phyloP scores from a whole-genome alignment of 352 stramenopile species.

The Hyaloperonospora brassicae region DNA sequence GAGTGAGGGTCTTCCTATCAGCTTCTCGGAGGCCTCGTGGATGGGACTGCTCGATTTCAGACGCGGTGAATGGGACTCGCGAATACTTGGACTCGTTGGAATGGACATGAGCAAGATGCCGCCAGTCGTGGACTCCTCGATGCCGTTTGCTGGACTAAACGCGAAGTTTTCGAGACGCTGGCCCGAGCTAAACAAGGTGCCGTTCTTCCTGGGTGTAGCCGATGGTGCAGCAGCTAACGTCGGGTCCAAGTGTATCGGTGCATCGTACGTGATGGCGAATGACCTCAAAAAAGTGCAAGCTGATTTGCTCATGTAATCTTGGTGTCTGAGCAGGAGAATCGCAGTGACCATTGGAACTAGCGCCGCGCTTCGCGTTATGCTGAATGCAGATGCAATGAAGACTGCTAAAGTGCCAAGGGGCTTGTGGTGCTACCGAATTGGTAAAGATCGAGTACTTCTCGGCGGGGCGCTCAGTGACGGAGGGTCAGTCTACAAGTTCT shows the following conservation, averaged over 20 bases:
- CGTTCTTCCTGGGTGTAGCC: slow-evolving; percentile 87
- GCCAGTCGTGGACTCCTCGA: slow-evolving; percentile 52
- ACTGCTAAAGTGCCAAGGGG: slow-evolving; percentile 74
- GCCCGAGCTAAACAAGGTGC: slow-evolving; percentile 51
- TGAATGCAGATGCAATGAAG: slow-evolving; percentile 43
- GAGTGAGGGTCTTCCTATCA: slow-evolving; percentile 63
- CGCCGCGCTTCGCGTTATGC: slow-evolving; percentile 86
- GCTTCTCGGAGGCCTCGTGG: slow-evolving; percentile 92
- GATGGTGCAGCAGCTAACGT: slow-evolving; percentile 93
- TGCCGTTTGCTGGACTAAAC: slow-evolving; percentile 49
- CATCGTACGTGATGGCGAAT: slow-evolving; percentile 34
- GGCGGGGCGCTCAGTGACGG: slow-evolving; percentile 94
- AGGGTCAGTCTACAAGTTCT: slow-evolving; percentile 93
- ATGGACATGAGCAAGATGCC: slow-evolving; percentile 72
- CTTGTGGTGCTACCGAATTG: slow-evolving; percentile 92
- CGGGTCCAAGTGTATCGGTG: slow-evolving; percentile 87
- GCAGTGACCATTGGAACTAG: slow-evolving; percentile 92
- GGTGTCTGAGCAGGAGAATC: slow-evolving; percentile 51
- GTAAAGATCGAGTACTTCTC: slow-evolving; percentile 77
- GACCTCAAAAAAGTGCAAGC: background rate
- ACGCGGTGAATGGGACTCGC: slow-evolving; percentile 75
- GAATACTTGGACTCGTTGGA: slow-evolving; percentile 61
- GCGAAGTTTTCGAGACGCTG: slow-evolving; percentile 56
- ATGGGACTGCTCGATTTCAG: slow-evolving; percentile 90
- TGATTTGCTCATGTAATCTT: slow-evolving; percentile 5